A percentile compares a stretch with the other conserved stretches of the same genome.
Evolutionary conservation across 345 rosid genomes (phyloP).

Genomic region (Moricandia arvensis): DNA sequence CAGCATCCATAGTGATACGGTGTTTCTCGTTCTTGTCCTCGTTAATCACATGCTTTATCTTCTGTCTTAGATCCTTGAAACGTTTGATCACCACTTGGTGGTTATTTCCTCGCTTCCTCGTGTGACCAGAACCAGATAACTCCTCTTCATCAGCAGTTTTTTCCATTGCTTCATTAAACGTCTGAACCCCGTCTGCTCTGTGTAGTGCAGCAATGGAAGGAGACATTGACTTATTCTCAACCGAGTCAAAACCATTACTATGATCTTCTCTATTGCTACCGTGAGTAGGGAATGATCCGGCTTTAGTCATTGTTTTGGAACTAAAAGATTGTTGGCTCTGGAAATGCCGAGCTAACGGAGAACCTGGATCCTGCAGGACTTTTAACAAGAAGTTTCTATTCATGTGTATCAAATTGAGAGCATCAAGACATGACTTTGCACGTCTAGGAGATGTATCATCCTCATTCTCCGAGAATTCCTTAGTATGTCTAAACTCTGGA

Average conservation of each 20-base stretch:
- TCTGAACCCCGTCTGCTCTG: constrained; percentile 38
- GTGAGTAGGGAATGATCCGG: constrained; percentile 46
- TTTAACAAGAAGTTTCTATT: constrained; percentile 53
- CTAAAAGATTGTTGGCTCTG: constrained; percentile 41
- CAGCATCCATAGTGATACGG: constrained; percentile 75
- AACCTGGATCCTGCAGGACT: constrained; percentile 53
- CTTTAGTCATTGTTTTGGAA: constrained; percentile 40
- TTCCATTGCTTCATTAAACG: constrained; percentile 30
- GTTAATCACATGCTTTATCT: constrained; percentile 58
- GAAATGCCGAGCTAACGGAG: constrained; percentile 51
- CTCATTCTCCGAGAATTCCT: constrained; percentile 32
- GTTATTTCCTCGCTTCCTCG: constrained; percentile 40
- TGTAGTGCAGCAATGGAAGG: constrained; percentile 38
- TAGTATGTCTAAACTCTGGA: constrained; percentile 28
- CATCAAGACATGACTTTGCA: constrained; percentile 50
- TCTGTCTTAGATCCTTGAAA: constrained; percentile 66
- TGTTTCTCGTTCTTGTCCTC: constrained; percentile 63
- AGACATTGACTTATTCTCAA: constrained; percentile 20
- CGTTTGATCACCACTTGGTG: constrained; percentile 51
- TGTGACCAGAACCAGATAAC: constrained; percentile 38
- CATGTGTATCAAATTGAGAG: constrained; percentile 49
- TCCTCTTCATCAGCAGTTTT: constrained; percentile 31
- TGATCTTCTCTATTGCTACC: constrained; percentile 32
- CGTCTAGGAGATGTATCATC: constrained; percentile 32
- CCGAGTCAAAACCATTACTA: constrained; percentile 6